Percentiles rank a stretch among this genome's conserved stretches.
Conservation (phyloP, 129 eudicot species). For the Scalesia atractyloides region DNA sequence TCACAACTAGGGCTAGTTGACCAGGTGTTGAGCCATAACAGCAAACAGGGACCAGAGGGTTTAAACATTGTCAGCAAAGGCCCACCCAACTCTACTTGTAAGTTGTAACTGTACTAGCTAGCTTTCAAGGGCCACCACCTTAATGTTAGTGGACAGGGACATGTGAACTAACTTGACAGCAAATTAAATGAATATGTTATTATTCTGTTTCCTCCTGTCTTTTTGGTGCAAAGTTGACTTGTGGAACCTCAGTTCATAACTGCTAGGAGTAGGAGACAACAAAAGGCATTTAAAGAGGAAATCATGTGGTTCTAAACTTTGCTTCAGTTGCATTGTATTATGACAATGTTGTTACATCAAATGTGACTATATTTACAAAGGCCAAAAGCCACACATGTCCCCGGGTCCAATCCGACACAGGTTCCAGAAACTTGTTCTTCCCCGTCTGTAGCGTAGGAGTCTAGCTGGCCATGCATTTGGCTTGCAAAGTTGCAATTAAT, state of each 20-base stretch:
- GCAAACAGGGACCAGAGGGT: constrained; percentile 27
- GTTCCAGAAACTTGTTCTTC: constrained; percentile 53
- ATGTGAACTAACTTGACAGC: constrained; percentile 27
- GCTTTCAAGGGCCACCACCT: constrained; percentile 24
- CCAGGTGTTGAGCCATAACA: constrained; percentile 32
- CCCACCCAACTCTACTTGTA: constrained; percentile 38
- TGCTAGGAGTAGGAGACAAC: neutral
- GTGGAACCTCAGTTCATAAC: constrained; percentile 9
- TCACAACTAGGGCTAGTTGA: constrained; percentile 32
- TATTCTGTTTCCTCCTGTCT: neutral
- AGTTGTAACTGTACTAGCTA: constrained; percentile 1
- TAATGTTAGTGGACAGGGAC: constrained; percentile 19
- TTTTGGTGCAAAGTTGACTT: constrained; percentile 21
- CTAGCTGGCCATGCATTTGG: constrained; percentile 41
- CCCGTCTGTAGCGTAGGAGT: constrained; percentile 83
- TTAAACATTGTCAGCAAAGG: constrained; percentile 21
- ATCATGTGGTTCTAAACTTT: neutral
- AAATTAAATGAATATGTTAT: constrained; percentile 1
- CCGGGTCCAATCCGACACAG: no score
- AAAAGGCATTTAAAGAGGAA: neutral
- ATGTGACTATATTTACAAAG: no score
- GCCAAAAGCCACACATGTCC: no score
- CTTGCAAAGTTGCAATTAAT: neutral
- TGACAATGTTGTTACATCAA: neutral
- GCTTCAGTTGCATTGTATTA: neutral